phyloP scores from a whole-genome alignment of 2,329 filamentous ascomycete genomes.

The Apiospora sp. region DNA sequence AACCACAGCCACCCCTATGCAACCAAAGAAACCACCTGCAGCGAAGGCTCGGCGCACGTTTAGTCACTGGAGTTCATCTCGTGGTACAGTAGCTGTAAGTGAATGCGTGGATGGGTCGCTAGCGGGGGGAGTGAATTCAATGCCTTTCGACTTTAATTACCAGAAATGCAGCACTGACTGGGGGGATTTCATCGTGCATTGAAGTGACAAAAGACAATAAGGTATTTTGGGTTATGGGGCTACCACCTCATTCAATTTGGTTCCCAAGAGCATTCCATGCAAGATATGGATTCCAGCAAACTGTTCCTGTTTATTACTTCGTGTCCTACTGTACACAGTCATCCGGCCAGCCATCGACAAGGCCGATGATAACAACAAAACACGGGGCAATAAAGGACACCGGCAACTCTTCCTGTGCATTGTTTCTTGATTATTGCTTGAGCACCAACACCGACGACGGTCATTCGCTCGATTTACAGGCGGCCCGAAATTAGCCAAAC shows the following conservation, averaged over 20 bases:
- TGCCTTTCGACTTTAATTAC: conserved; percentile 17
- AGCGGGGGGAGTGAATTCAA: neutral
- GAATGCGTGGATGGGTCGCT: conserved; percentile 8
- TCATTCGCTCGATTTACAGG: conserved; percentile 16
- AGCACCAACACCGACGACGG: neutral
- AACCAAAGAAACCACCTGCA: neutral
- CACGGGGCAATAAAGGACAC: neutral
- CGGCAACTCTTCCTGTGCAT: no score
- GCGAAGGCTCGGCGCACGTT: neutral
- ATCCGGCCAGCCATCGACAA: neutral
- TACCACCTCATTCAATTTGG: neutral
- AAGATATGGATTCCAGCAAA: neutral
- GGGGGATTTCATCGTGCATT: neutral
- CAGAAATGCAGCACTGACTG: neutral
- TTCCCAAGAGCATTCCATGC: neutral
- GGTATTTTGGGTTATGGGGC: neutral
- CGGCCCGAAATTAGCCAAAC: conserved; percentile 21
- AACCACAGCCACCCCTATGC: neutral
- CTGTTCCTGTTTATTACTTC: neutral
- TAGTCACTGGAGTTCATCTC: conserved; percentile 15
- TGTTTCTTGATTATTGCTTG: conserved; percentile 11
- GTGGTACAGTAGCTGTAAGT: neutral
- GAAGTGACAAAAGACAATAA: neutral
- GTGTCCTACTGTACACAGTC: neutral
- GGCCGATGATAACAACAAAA: no score